phyloP scores from a whole-genome alignment of 768 basidiomycete genomes.

The Tulasnella sp. region DNA sequence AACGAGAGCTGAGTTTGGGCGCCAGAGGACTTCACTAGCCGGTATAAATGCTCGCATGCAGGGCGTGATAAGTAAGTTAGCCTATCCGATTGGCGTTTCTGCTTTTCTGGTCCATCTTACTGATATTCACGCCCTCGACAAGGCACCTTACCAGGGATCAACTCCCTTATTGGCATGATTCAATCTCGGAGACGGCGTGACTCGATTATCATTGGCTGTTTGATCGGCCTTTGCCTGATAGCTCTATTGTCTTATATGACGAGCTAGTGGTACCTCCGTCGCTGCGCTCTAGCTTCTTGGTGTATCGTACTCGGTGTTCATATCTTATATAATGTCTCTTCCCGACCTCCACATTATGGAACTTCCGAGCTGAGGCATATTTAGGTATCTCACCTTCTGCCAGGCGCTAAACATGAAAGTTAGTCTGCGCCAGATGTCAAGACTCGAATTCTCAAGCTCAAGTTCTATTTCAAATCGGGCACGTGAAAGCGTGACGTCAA shows the following conservation, averaged over 20 bases:
- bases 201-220: conserved; percentile 74
- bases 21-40: conserved; percentile 66
- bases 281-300: neutral
- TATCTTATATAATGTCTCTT: neutral
- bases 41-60: conserved; percentile 80
- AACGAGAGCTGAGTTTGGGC: conserved; percentile 84
- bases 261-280: conserved; percentile 2
- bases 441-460: neutral
- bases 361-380: too few species aligned
- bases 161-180: conserved; percentile 85
- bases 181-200: conserved; percentile 84
- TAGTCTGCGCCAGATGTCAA: neutral
- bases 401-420: too few species aligned
- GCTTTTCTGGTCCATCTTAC: neutral
- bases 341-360: too few species aligned
- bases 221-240: conserved; percentile 81
- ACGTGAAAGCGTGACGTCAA: neutral
- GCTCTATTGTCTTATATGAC: conserved; percentile 44
- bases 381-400: too few species aligned
- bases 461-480: neutral
- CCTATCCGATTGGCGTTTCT: neutral
- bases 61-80: conserved; percentile 64
- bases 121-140: neutral
- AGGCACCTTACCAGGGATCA: conserved; percentile 93
- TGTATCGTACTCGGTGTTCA: neutral